phyloP scores from a whole-genome alignment of 768 basidiomycete species.

The Pleurotus platypus region DNA sequence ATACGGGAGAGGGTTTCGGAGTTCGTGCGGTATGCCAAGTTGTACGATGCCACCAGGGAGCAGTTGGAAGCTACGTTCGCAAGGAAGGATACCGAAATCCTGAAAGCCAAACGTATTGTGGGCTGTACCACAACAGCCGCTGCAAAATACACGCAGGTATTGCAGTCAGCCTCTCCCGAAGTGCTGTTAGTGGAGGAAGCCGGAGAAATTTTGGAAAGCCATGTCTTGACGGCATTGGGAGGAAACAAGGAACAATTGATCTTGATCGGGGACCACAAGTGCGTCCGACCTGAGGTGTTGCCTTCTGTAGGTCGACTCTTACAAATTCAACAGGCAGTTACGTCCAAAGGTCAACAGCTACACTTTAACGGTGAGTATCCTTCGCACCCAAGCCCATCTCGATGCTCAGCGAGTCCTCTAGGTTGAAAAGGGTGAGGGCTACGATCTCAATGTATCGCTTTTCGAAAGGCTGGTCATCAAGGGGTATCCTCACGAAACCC shows the following conservation, averaged over 20 bases:
- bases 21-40: conserved; percentile 26
- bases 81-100: conserved; percentile 26
- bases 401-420: neutral
- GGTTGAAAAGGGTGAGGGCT: conserved; percentile 64
- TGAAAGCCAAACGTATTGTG: conserved; percentile 51
- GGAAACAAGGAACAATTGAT: conserved; percentile 46
- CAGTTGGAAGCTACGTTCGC: conserved; percentile 24
- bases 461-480: conserved; percentile 66
- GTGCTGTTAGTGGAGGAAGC: conserved; percentile 70
- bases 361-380: conserved; percentile 36
- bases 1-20: conserved; percentile 27
- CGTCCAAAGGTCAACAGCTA: conserved; percentile 73
- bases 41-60: conserved; percentile 32
- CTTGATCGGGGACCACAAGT: conserved; percentile 75
- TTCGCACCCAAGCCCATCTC: no score
- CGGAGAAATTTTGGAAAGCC: conserved; percentile 69
- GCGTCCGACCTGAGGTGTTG: conserved; percentile 15
- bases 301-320: neutral
- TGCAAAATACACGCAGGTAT: conserved; percentile 49
- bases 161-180: conserved; percentile 43
- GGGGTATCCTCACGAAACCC: conserved; percentile 57
- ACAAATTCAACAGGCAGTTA: conserved; percentile 45
- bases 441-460: conserved; percentile 61
- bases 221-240: conserved; percentile 56
- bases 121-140: conserved; percentile 71